Evolutionary conservation across 2,329 filamentous ascomycete species (phyloP), one percentile per base, ranked within the genome.

Genomic region (Paecilomyces variotii): DNA sequence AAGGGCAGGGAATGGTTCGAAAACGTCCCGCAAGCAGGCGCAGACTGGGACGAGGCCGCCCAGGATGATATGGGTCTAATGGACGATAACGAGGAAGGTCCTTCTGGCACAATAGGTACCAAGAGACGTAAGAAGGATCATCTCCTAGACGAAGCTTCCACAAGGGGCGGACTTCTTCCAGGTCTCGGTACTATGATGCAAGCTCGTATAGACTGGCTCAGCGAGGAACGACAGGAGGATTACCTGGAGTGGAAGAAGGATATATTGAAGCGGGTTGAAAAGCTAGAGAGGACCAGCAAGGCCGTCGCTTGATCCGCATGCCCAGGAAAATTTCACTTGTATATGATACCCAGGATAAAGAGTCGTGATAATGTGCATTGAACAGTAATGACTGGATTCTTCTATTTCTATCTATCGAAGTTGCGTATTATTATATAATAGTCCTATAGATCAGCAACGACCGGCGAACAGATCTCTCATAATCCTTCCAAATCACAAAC

Each of bases 1-100:
- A 79, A 83, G 80, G 87, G 70, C 3, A 70, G 81, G 56, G 86
- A 89, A 65, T 90, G 87, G 87, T 89, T 89, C 60, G 74, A 79
- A 28, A 84, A 88, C 62, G 79, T 80, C 51, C 74, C 76, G 6
- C 66, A 65, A 61, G 73, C 72, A 6, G 73, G 66, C 3, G 72
- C 70, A 26, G 59, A 73, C 9, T 45, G 39, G 39, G 67, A 71
- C 45, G 70, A 68, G 0, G 72, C 74, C 50, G 70, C 67, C 3
- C 67, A 69, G n/a, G 65, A 68, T 11, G 73, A 73, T 9, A 71
- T 65, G 2, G 70, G 68, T 27, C 72, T 70, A 2, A 72, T 75
- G 26, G 74, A 71, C n/a, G 67, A 65, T 50, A 69, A 71, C 9
- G 66, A 69, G 6, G 67, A 69, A n/a, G 73, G 73, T 53, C 63